Conservation (phyloP, 2,329 filamentous ascomycete genomes). For the Colletotrichum agaves region DNA sequence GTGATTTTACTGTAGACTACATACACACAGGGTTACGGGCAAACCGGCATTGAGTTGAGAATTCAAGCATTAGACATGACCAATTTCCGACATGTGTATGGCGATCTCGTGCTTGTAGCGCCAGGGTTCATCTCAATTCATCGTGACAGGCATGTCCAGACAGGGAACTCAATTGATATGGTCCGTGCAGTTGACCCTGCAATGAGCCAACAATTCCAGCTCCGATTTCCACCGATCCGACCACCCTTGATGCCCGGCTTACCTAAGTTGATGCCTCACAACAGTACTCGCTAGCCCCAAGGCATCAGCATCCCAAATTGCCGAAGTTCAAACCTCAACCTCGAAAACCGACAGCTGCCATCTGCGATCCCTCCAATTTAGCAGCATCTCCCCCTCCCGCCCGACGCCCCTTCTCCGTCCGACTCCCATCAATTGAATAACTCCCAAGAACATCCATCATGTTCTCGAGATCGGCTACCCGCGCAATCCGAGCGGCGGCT, state of each 20-base stretch:
- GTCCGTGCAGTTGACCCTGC: background rate
- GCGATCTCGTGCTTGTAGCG: background rate
- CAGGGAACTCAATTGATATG: slow-evolving; percentile 20
- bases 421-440: slow-evolving; percentile 32
- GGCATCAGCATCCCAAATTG: slow-evolving; percentile 57
- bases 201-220: slow-evolving; percentile 11
- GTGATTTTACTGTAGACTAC: slow-evolving; percentile 38
- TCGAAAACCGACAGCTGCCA: slow-evolving; percentile 44
- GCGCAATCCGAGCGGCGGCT: slow-evolving; percentile 66
- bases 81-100: background rate
- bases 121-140: slow-evolving; percentile 1
- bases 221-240: slow-evolving; percentile 35
- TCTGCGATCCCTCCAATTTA: slow-evolving; percentile 28
- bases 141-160: background rate
- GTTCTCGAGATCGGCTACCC: slow-evolving; percentile 70
- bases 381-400: slow-evolving; percentile 33
- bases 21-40: slow-evolving; percentile 25
- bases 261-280: slow-evolving; percentile 50
- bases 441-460: slow-evolving; percentile 52
- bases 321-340: slow-evolving; percentile 48
- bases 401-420: slow-evolving; percentile 37
- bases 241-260: slow-evolving; percentile 18
- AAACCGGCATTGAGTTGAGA: slow-evolving; percentile 9
- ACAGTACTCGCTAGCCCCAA: slow-evolving; percentile 39
- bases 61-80: slow-evolving; percentile 16